These are phyloP conservation scores for Gliomastix tumulicola DNA, from an alignment of 2,329 filamentous ascomycete species.

Conservation along the genomic window DNA sequence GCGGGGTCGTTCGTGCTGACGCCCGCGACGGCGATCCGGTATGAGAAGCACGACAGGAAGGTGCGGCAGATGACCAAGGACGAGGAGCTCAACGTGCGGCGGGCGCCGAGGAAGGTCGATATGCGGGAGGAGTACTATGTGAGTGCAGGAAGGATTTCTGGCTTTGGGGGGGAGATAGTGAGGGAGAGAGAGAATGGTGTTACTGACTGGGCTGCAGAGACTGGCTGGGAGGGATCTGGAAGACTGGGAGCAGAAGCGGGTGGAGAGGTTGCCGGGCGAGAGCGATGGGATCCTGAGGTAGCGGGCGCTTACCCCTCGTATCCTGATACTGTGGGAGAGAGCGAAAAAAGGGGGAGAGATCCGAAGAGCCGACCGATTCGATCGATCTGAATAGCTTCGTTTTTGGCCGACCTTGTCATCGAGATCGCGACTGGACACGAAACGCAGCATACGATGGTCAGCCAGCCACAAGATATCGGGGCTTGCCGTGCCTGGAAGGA, in stretches of 20 bases:
- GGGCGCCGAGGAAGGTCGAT: conserved; percentile 62
- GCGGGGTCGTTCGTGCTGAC: conserved; percentile 91
- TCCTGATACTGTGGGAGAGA: no score
- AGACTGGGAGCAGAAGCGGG: conserved; percentile 93
- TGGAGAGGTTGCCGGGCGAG: conserved; percentile 84
- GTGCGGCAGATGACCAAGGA: conserved; percentile 79
- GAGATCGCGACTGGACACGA: no score
- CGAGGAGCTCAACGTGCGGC: conserved; percentile 77
- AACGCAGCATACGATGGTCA: no score
- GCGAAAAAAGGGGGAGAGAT: no score
- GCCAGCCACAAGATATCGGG: no score
- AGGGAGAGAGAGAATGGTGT: background rate
- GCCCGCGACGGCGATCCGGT: conserved; percentile 85
- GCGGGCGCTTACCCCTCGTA: no score
- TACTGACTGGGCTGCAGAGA: conserved; percentile 52
- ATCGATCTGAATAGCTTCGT: no score
- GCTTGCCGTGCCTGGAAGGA: no score
- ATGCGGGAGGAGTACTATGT: conserved; percentile 86
- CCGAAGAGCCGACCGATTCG: background rate
- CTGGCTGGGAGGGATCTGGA: conserved; percentile 83
- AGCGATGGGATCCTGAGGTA: conserved; percentile 67
- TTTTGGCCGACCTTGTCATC: no score
- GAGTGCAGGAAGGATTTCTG: conserved; percentile 26
- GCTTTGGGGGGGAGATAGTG: background rate
- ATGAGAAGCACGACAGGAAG: conserved; percentile 87